Base-by-base conservation (phyloP, 495 filamentous ascomycete species). In the Aspergillus sparsus region DNA sequence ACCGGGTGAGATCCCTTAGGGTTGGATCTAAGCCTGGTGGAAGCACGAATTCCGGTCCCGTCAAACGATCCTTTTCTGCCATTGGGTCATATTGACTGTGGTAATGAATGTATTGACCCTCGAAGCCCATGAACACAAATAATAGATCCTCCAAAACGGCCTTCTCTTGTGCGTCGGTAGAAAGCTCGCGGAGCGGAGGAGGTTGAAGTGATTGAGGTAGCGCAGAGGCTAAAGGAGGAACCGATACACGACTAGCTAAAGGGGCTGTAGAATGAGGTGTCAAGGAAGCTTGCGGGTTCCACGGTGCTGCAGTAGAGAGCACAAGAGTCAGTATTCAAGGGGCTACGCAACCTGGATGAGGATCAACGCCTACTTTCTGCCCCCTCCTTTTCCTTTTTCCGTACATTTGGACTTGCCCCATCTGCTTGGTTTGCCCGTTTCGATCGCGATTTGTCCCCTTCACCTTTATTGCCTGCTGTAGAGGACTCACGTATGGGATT, bases 81-180 rank as follows among this genome's bases (percentile, higher is more conserved):
- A 81, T 72, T 0, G 94, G 91, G 60, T 96, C 88, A 72, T 96
- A 97, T 3, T 84, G 82, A 56, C 85, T 85, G 39, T 81, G 80
- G 64, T 91, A 98, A 59, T 92, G 91, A 63, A 98, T 89, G 71
- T 97, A 97, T 71, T 96, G 92, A 32, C 94, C 94, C 74, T 98
- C 94, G 61, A 91, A 95, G n/a, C 94, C 94, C 93, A 98, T 97
- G 63, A 97, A 93, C 4, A 95, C 92, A 71, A 92, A 97, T 36
- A 97, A 71, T 18, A 98, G 74, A 66, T 98, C 94, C 63, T 97
- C 93, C 52, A 98, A 75, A 10, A 98, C 88, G 3, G 85, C 89
- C 10, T 83, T 82, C 73, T 98, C 94, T 69, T 98, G 94, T 7
- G 79, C 84, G 58, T 94, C 88, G 18, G 91, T 74, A 2, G 89